Conservation (phyloP, 108 stramenopile species). For the Skeletonema costatum region DNA sequence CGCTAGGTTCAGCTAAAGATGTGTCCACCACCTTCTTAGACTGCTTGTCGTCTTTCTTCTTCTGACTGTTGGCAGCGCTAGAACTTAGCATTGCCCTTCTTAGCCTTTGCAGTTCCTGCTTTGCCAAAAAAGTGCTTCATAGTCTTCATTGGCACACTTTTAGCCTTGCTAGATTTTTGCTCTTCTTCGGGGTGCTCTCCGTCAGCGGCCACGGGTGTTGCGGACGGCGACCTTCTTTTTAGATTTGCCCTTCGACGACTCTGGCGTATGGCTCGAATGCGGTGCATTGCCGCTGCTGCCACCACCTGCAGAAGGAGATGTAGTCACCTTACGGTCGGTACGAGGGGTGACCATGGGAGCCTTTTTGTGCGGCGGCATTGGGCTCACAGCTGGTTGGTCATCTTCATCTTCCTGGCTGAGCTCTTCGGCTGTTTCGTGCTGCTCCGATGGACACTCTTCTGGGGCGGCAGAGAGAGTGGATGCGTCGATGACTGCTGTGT, state of each 20-base stretch:
- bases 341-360: slow-evolving; percentile 14
- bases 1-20: background rate
- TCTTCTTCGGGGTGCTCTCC: background rate
- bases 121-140: background rate
- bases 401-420: background rate
- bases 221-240: background rate
- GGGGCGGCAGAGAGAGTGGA: slow-evolving; percentile 13
- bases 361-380: slow-evolving; percentile 17
- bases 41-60: background rate
- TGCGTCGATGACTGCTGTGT: slow-evolving; percentile 36
- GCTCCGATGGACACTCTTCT: background rate
- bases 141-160: background rate
- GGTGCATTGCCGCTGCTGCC: background rate
- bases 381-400: slow-evolving; percentile 12
- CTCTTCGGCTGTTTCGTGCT: background rate
- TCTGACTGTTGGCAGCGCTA: background rate
- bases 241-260: background rate
- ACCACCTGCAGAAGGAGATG: background rate
- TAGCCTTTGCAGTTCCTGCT: background rate
- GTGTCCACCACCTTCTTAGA: background rate
- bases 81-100: background rate
- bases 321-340: background rate
- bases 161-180: background rate
- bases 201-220: background rate
- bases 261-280: background rate